Evolutionary conservation across 2,329 filamentous ascomycete genomes (phyloP), one percentile per base, ranked within the genome.

Genomic region (Falciphora oryzae): DNA sequence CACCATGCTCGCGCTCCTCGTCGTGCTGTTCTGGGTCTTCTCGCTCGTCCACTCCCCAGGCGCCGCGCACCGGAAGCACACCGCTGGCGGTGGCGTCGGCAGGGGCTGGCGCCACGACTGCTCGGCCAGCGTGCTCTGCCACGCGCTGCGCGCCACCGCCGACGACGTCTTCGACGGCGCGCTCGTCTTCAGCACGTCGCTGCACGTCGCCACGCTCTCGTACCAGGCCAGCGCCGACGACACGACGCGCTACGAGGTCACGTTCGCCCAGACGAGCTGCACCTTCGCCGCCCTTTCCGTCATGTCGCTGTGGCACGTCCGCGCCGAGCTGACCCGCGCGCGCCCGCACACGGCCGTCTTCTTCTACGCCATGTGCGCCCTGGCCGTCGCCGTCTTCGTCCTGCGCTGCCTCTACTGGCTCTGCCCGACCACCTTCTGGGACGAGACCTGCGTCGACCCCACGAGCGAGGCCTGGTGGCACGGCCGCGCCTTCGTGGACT

Each of bases 141-240:
- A 25, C 57, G 57, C 57, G 25, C 57, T 58, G 27, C 57, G 57
- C n/a, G 57, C 57, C 18, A 58, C 57, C 18, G 28, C 29, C 25
- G 57, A 58, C 57, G 57, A 58, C 57, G 57, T 58, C 57, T 58
- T 58, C 25, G 57, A 58, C 57, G 57, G 57, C 57, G 57, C 57
- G 18, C 57, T 58, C 25, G 57, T 58, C 25, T 58, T 29, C 57
- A 58, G 57, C 57, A 58, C 28, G 14, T 58, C 57, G 25, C 57
- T 58, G 11, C 57, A 58, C 57, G 57, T 58, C 16, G 57, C 57
- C n/a, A 58, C 57, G 25, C 28, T 58, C 4, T 58, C 57, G 25
- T 29, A 58, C 57, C n/a, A 58, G 25, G 25, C n/a, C 27, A 31
- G 25, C 25, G 18, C 18, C 57, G 56, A 31, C 57, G 14, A 16